phyloP scores from a whole-genome alignment of 495 filamentous ascomycete species.

The Astrothelium macrocarpum region DNA sequence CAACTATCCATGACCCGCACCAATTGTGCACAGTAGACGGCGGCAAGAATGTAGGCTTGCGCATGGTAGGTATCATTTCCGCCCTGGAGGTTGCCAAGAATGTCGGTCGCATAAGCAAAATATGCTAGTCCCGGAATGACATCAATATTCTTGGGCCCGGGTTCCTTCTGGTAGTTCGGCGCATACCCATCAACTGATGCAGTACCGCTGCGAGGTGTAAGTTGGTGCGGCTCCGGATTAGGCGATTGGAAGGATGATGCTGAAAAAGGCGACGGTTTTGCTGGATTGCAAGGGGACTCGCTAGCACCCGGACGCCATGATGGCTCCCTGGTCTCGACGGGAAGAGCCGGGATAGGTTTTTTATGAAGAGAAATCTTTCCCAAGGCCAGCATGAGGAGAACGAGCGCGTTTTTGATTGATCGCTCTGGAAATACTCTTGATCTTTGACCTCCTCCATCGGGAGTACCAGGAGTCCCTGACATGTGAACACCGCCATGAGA shows the following conservation, averaged over 20 bases:
- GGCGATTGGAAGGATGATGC: neutral
- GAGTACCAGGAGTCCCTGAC: neutral
- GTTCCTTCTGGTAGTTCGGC: neutral
- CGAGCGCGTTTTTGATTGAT: conserved; percentile 62
- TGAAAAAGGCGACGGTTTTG: neutral
- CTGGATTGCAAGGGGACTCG: neutral
- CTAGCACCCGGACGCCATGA: neutral
- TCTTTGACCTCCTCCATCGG: conserved; percentile 13
- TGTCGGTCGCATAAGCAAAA: conserved; percentile 75
- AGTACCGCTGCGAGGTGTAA: neutral
- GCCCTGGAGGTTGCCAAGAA: conserved; percentile 71
- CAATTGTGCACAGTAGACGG: conserved; percentile 79
- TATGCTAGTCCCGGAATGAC: conserved; percentile 82
- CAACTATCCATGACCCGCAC: conserved; percentile 84
- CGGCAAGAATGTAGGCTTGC: conserved; percentile 77
- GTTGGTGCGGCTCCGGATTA: neutral
- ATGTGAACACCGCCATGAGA: conserved; percentile 25
- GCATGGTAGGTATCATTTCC: conserved; percentile 71
- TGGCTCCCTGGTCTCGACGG: conserved; percentile 31
- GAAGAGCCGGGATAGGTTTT: conserved; percentile 51
- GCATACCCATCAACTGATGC: neutral
- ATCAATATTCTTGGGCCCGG: conserved; percentile 57
- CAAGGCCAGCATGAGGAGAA: conserved; percentile 73
- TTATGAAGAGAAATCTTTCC: conserved; percentile 70
- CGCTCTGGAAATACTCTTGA: conserved; percentile 36